These are phyloP conservation scores for Alternaria arborescens DNA, from an alignment of 2,329 filamentous ascomycete species.

Conservation along the genomic window DNA sequence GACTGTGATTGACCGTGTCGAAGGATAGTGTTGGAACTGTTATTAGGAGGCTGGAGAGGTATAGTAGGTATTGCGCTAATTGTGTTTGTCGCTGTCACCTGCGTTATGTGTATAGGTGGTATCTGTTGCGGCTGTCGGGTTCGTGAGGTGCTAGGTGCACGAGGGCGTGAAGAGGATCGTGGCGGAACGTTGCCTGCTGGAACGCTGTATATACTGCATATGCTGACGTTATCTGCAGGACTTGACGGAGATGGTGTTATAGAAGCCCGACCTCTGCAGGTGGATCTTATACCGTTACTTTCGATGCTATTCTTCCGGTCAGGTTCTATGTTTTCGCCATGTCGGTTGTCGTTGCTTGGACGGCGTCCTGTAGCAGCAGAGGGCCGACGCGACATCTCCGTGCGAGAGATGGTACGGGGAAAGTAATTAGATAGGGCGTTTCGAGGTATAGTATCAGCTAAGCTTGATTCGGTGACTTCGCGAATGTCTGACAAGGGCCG, in stretches of 20 bases:
- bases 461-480: conserved; percentile 59
- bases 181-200: conserved; percentile 56
- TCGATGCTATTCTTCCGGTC: conserved; percentile 40
- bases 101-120: conserved; percentile 26
- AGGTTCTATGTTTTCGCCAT: conserved; percentile 40
- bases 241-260: conserved; percentile 46
- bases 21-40: conserved; percentile 51
- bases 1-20: conserved; percentile 58
- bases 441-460: conserved; percentile 50
- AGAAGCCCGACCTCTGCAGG: conserved; percentile 35
- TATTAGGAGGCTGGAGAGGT: conserved; percentile 37
- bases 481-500: conserved; percentile 61
- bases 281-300: conserved; percentile 39
- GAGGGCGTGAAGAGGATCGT: conserved; percentile 55
- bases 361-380: conserved; percentile 43
- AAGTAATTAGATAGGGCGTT: conserved; percentile 36
- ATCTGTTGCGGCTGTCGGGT: conserved; percentile 27
- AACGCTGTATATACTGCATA: conserved; percentile 57
- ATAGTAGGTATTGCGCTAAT: conserved; percentile 18
- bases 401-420: conserved; percentile 36
- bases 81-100: conserved; percentile 24
- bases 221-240: conserved; percentile 48
- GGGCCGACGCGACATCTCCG: conserved; percentile 42
- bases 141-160: conserved; percentile 36
- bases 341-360: conserved; percentile 41